Conservation (phyloP, 495 filamentous ascomycete genomes). For the Daldinia childiae region DNA sequence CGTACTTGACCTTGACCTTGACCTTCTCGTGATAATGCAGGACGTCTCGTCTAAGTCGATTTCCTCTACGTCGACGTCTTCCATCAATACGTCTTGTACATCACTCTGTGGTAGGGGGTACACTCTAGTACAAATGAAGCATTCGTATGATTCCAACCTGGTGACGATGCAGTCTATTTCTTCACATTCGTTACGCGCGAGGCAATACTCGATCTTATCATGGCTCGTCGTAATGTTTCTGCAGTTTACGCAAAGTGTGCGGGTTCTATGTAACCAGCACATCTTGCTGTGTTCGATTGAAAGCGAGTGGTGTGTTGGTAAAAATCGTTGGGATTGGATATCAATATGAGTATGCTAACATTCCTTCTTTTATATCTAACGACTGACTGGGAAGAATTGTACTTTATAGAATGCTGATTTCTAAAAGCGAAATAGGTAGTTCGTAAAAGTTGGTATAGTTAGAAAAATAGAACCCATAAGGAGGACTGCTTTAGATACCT, state of each 20-base stretch:
- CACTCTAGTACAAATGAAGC: neutral
- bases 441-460: neutral
- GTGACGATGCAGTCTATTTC: neutral
- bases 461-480: neutral
- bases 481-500: neutral
- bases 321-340: neutral
- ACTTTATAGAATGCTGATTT: neutral
- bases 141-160: neutral
- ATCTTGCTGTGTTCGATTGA: slow-evolving; percentile 9
- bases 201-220: neutral
- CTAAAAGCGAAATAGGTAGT: neutral
- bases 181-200: neutral
- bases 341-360: neutral
- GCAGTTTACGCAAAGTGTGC: slow-evolving; percentile 7
- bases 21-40: neutral
- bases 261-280: slow-evolving; percentile 18
- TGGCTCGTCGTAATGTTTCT: neutral
- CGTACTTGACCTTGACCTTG: neutral
- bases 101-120: neutral
- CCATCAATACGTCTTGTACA: neutral
- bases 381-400: neutral
- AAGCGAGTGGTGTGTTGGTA: neutral
- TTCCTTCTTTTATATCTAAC: neutral
- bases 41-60: neutral
- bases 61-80: too few species aligned